Evolutionary conservation across 371 early-diverging fungal species (phyloP).

Genomic region (Furculomyces boomerangus): DNA sequence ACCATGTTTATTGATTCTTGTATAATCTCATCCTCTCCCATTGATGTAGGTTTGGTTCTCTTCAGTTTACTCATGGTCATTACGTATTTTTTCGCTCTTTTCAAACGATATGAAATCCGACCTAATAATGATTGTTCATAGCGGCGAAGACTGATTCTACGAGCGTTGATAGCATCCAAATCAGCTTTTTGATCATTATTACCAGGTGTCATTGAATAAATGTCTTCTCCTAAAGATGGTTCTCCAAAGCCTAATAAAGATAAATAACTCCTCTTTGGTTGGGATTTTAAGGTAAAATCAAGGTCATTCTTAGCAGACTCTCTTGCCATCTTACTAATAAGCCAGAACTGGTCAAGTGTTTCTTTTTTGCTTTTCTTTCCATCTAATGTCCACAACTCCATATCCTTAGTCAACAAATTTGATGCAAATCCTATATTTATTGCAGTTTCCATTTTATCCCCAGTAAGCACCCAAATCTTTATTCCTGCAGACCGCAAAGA

Average conservation of each 20-base stretch:
- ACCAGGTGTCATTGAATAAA: neutral
- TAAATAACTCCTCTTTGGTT: neutral
- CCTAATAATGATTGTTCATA: neutral
- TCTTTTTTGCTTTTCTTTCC: slow-evolving; percentile 26
- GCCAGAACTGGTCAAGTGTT: slow-evolving; percentile 27
- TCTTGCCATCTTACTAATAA: slow-evolving; percentile 23
- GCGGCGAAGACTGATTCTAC: neutral
- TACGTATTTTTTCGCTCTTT: neutral
- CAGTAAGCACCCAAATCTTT: slow-evolving; percentile 98
- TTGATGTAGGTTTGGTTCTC: neutral
- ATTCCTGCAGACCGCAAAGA: slow-evolving; percentile 78
- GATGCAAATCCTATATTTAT: slow-evolving; percentile 90
- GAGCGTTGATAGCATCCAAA: too few relatives aligned
- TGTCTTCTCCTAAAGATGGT: neutral
- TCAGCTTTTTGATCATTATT: neutral
- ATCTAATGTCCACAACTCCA: slow-evolving; percentile 52
- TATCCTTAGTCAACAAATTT: slow-evolving; percentile 50
- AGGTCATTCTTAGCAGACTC: neutral
- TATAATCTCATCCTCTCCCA: neutral
- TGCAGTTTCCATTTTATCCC: slow-evolving; percentile 99
- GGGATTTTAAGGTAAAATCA: neutral
- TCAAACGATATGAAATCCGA: slow-evolving; percentile 2
- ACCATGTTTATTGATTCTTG: neutral
- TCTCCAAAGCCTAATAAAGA: neutral
- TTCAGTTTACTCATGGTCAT: neutral